Percentiles rank a stretch among this genome's conserved stretches.
Conservation (phyloP, 2,329 filamentous ascomycete species). For the Fulvia fulva region DNA sequence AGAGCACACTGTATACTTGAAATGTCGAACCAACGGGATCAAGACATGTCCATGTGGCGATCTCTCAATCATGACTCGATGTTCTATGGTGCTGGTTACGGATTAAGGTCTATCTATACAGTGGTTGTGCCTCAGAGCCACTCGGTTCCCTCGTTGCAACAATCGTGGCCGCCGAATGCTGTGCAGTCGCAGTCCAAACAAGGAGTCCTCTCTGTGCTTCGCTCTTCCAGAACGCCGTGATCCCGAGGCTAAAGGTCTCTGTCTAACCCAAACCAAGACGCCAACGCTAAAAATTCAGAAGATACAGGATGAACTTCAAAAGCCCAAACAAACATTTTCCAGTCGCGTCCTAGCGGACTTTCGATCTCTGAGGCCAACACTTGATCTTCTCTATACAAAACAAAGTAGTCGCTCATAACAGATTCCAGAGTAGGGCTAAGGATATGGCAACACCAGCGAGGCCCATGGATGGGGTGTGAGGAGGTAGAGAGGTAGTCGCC, state of each 20-base stretch:
- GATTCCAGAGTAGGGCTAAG: constrained; percentile 4
- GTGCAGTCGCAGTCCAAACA: too few relatives aligned
- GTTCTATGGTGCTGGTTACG: neutral
- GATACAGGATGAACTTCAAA: too few relatives aligned
- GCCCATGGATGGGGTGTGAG: neutral
- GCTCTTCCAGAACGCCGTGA: too few relatives aligned
- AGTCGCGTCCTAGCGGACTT: too few relatives aligned
- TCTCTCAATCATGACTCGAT: neutral
- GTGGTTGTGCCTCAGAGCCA: too few relatives aligned
- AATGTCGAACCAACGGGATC: neutral
- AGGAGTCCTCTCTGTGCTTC: too few relatives aligned
- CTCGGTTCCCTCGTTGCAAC: neutral
- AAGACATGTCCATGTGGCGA: neutral
- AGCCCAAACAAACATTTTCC: too few relatives aligned
- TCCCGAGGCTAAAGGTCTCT: too few relatives aligned
- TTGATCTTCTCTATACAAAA: constrained; percentile 22
- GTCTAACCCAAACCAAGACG: constrained; percentile 3
- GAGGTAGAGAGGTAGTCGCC: neutral
- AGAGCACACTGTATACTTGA: neutral
- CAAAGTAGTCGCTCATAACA: neutral
- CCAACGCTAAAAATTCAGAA: constrained; percentile 10
- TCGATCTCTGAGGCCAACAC: constrained; percentile 22
- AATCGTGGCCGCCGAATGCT: neutral
- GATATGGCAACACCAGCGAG: constrained; percentile 1
- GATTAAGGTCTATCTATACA: constrained; percentile 3